Conservation (phyloP, 345 rosid genomes). For the Aquilaria yunnanensis region DNA sequence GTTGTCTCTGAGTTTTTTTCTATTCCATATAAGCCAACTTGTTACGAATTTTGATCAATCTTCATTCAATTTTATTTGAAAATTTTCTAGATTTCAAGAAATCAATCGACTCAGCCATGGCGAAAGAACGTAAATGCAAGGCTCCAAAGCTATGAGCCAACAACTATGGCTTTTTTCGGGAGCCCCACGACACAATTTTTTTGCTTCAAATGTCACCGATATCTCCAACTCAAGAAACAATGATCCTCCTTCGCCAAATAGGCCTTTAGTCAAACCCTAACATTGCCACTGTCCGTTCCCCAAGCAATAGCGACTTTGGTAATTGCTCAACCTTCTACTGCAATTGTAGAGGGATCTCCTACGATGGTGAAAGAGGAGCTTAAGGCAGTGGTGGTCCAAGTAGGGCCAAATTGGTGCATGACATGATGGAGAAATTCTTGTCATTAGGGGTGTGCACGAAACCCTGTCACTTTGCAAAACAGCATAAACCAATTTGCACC, state of each 20-base stretch:
- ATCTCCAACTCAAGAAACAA: slow-evolving; percentile 55
- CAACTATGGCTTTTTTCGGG: slow-evolving; percentile 89
- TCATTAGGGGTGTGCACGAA: too few relatives aligned
- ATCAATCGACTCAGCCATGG: slow-evolving; percentile 32
- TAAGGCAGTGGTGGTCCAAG: slow-evolving; percentile 3
- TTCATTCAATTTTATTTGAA: too few relatives aligned
- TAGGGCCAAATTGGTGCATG: slow-evolving; percentile 44
- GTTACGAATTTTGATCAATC: neutral
- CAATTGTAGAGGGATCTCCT: slow-evolving; percentile 3
- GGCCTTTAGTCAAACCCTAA: slow-evolving; percentile 43
- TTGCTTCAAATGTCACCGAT: slow-evolving; percentile 77
- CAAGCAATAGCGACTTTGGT: slow-evolving; percentile 6
- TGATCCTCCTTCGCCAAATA: slow-evolving; percentile 55
- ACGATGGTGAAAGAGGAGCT: slow-evolving; percentile 7
- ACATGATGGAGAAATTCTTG: slow-evolving; percentile 31
- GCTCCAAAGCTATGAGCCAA: slow-evolving; percentile 63
- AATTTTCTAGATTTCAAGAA: neutral
- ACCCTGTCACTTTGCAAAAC: too few relatives aligned
- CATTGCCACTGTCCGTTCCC: slow-evolving; percentile 17
- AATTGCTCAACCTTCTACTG: slow-evolving; percentile 6
- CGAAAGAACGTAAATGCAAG: slow-evolving; percentile 85
- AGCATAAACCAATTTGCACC: too few relatives aligned
- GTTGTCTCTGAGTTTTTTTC: too few relatives aligned
- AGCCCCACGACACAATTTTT: slow-evolving; percentile 67
- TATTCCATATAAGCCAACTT: too few relatives aligned